Conservation (phyloP, 2,329 filamentous ascomycete species). For the Fusarium abutilonis region DNA sequence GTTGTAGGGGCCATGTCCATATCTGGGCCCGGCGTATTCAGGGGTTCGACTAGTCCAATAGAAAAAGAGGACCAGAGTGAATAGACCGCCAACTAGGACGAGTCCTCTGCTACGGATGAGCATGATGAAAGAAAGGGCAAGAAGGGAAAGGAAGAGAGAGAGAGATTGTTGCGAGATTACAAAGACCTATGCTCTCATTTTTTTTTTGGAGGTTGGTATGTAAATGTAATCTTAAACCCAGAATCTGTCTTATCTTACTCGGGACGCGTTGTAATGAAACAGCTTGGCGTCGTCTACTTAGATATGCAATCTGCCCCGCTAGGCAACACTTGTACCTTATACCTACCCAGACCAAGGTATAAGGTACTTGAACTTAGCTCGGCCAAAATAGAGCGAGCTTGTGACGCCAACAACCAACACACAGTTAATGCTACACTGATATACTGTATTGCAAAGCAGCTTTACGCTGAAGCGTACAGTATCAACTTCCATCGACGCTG, state of each 20-base stretch:
- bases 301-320: conserved; percentile 17
- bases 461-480: background rate
- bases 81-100: conserved; percentile 33
- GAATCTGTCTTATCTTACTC: conserved; percentile 12
- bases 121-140: conserved; percentile 24
- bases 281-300: conserved; percentile 13
- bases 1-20: conserved; percentile 35
- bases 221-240: conserved; percentile 16
- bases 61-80: conserved; percentile 38
- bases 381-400: background rate
- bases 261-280: conserved; percentile 25
- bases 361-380: conserved; percentile 15
- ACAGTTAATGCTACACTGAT: background rate
- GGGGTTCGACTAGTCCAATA: conserved; percentile 32
- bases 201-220: conserved; percentile 6
- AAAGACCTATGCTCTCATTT: background rate
- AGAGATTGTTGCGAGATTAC: background rate
- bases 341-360: conserved; percentile 22
- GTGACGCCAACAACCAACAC: conserved; percentile 23
- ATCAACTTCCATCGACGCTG: background rate
- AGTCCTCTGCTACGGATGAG: conserved; percentile 38
- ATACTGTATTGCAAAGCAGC: background rate
- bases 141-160: background rate
- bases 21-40: conserved; percentile 27
- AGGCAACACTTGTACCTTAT: conserved; percentile 1